These are phyloP conservation scores for Ceratopteris richardii DNA, from an alignment of 75 land plant species.

Conservation along the genomic window DNA sequence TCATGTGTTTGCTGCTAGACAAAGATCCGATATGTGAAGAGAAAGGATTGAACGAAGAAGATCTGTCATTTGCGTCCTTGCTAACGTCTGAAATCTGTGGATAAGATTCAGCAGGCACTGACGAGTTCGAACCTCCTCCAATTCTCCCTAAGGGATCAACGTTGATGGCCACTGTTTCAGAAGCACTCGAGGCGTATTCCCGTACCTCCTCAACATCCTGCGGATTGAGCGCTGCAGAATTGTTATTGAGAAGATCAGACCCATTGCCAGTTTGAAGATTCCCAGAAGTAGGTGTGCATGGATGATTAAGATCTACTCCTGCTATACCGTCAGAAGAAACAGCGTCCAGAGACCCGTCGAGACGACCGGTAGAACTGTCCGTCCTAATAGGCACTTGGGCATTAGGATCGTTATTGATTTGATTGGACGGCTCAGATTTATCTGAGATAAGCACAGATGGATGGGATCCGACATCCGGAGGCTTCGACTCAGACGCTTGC, in stretches of 20 bases:
- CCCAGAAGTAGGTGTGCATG: too few relatives aligned
- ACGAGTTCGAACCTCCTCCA: not conserved
- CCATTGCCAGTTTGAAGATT: too few relatives aligned
- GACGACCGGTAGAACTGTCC: too few relatives aligned
- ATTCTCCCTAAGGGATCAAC: not conserved
- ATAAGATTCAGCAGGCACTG: too few relatives aligned
- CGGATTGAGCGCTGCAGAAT: not conserved
- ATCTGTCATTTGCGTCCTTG: not conserved
- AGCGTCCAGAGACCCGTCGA: too few relatives aligned
- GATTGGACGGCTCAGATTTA: not conserved
- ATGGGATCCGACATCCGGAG: not conserved
- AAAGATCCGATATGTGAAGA: conserved; percentile 25
- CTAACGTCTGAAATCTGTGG: not conserved
- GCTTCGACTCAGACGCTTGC: not conserved
- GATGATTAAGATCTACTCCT: too few relatives aligned
- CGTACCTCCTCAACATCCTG: not conserved
- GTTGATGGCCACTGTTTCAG: too few relatives aligned
- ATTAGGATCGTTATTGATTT: not conserved
- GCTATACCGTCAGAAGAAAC: too few relatives aligned
- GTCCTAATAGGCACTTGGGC: too few relatives aligned
- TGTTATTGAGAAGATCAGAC: too few relatives aligned
- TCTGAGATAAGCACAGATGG: not conserved
- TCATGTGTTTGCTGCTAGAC: conserved; percentile 17
- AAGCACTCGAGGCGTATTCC: not conserved
- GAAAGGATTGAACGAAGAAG: conserved; percentile 38